phyloP scores from a whole-genome alignment of 1,139 yeast species.

The Magnusiomyces clavatus region DNA sequence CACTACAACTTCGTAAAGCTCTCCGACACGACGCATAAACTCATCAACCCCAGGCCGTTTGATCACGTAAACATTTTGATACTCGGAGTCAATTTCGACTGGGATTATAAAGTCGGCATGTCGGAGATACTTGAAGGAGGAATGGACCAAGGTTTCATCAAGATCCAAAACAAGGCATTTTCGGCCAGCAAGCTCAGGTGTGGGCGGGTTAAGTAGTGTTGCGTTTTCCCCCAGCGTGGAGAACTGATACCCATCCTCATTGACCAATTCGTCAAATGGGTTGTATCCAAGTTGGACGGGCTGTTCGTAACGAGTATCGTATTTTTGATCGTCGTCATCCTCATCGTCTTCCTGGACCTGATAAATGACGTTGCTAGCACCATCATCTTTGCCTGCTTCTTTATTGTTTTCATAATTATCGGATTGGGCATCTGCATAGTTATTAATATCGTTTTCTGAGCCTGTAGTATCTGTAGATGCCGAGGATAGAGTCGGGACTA shows the following conservation, averaged over 20 bases:
- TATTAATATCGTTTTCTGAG: not conserved
- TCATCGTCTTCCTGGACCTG: too few relatives aligned
- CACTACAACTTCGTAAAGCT: slow-evolving; percentile 87
- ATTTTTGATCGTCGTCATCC: too few relatives aligned
- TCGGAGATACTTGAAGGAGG: slow-evolving; percentile 83
- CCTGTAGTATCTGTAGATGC: not conserved
- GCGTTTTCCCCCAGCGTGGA: slow-evolving; percentile 10
- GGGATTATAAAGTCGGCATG: slow-evolving; percentile 96
- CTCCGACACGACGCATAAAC: slow-evolving; percentile 74
- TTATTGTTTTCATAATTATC: slow-evolving; percentile 5
- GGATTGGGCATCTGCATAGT: slow-evolving; percentile 7
- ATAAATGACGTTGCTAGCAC: too few relatives aligned
- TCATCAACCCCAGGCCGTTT: slow-evolving; percentile 98
- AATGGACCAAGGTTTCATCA: slow-evolving; percentile 95
- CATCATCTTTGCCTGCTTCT: not conserved
- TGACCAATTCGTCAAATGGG: slow-evolving; percentile 5
- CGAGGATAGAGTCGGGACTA: not conserved
- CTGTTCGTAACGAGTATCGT: too few relatives aligned
- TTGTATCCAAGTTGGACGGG: not conserved
- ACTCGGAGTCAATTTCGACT: slow-evolving; percentile 79
- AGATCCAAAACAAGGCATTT: slow-evolving; percentile 87
- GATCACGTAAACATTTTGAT: slow-evolving; percentile 91
- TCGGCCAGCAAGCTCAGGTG: slow-evolving; percentile 41
- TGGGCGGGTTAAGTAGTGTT: slow-evolving; percentile 55
- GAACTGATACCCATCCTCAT: slow-evolving; percentile 7